Base-by-base conservation (phyloP, 2,329 filamentous ascomycete genomes). In the Phialophora chinensis region DNA sequence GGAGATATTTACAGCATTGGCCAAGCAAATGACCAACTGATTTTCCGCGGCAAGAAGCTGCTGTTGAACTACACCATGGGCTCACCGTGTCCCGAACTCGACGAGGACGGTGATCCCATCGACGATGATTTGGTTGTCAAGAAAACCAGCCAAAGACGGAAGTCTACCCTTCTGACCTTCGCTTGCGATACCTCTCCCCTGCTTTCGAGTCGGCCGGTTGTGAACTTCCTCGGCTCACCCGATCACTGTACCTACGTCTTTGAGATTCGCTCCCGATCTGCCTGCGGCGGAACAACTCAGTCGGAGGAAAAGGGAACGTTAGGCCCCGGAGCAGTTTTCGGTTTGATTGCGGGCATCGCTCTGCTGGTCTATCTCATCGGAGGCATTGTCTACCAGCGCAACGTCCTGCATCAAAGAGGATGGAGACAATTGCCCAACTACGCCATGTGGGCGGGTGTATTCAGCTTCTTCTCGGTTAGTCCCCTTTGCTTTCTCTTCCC, bases 391-490 rank as follows among this genome's bases (percentile, higher is more conserved):
- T 99, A 98, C 82, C 94, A 97, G 79, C 88, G 95, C 66, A 96
- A 92, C 35, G 93, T 99, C 65, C 90, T 93, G 79, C 92, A 99
- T 77, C 93, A 96, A 73, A 86, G 95, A 69, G 95, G 95, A 56
- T 98, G 94, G 95, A 88, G 91, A 72, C 95, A 99, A 78, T 82
- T 97, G 72, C 95, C 95, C 61, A 98, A 99, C 80, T 97, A 95
- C 81, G 88, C 87, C 73, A 86, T 97, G 72, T 99, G 95, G 95
- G 89, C 92, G 33, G 90, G 92, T 62, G 91, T 97, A 69, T 89
- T 91, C 80, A 88, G 86, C 72, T 96, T 97, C 77, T 80, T 97
- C 74, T 90, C 86, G 84, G 94, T 95, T 86, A 55, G 70, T 65
- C 11, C 29, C 31, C 35, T 31, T 33, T 33, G 42, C 58, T 33